These are phyloP conservation scores for Plectosphaerella plurivora DNA, from an alignment of 2,329 filamentous ascomycete species.

Conservation along the genomic window DNA sequence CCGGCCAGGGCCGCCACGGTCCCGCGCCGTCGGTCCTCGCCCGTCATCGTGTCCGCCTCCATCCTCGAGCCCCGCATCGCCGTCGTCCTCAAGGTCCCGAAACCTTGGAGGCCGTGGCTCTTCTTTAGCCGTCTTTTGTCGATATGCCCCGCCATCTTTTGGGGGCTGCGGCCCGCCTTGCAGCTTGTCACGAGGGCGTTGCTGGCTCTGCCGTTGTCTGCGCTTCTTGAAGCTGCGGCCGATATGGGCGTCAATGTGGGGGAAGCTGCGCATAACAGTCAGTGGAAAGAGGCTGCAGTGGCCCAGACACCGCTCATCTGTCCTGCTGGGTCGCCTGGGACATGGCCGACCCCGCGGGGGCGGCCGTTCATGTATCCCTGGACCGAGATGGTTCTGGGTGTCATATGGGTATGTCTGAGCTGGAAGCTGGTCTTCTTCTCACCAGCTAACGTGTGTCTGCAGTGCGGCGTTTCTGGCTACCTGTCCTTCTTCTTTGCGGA, in stretches of 20 bases:
- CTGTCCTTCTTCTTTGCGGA: slow-evolving; percentile 81
- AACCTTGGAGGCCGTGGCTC: slow-evolving; percentile 68
- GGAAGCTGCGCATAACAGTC: slow-evolving; percentile 10
- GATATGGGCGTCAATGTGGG: slow-evolving; percentile 4
- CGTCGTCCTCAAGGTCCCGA: slow-evolving; percentile 69
- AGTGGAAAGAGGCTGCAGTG: neutral
- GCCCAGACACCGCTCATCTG: slow-evolving; percentile 19
- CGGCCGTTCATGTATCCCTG: slow-evolving; percentile 30
- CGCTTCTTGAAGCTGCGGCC: slow-evolving; percentile 5
- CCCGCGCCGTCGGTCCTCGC: slow-evolving; percentile 2
- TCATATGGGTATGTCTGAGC: slow-evolving; percentile 61
- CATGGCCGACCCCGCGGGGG: slow-evolving; percentile 9
- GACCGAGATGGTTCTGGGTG: slow-evolving; percentile 66
- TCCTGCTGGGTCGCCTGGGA: slow-evolving; percentile 41
- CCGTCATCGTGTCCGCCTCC: slow-evolving; percentile 20
- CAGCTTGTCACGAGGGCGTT: slow-evolving; percentile 64
- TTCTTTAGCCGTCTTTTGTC: slow-evolving; percentile 70
- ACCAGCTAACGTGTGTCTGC: neutral
- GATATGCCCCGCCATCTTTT: slow-evolving; percentile 66
- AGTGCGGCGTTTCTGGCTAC: slow-evolving; percentile 75
- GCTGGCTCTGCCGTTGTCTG: slow-evolving; percentile 20
- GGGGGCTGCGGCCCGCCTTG: slow-evolving; percentile 64
- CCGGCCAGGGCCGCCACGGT: neutral
- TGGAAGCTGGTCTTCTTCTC: no score
- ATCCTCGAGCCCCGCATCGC: slow-evolving; percentile 73